Base-by-base conservation (phyloP, 1,139 yeast species). In the Ogataea hybrid region DNA sequence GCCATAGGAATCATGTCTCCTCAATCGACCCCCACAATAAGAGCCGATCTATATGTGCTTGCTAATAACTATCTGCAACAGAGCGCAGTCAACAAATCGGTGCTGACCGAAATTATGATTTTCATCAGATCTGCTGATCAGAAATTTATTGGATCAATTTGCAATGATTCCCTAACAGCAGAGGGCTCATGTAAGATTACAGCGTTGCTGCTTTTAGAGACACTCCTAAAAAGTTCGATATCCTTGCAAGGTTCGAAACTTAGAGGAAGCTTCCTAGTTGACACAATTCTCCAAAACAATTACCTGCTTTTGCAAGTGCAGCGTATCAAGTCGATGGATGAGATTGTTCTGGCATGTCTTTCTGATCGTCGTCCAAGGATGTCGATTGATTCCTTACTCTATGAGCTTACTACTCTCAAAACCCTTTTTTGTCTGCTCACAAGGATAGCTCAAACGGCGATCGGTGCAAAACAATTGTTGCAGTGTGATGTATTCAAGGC, bases 161-260 rank as follows among this genome's bases (percentile, higher is more conserved):
- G 88, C 55, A 80, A 79, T 48, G 97, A 92, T 64, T 83, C 94
- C 0, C 75, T 87, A 12, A 73, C 79, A 44, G 89, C 94, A 2
- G 95, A 85, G 52, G 94, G 94, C 0, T 68, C 84, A 0, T 76
- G 84, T 2, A 73, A 95, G 51, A 73, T 89, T n/a, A 81, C 92
- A 0, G 83, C 96, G 1, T 68, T 89, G 12, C 62, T 88, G 16
- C 67, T 90, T 12, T 64, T 92, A 49, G 95, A 88, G 52, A 77
- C 84, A 2, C 63, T 89, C 41, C 71, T 82, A 31, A 81, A 81
- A 51, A 60, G 86, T 28, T 76, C 84, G 1, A 67, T 75, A 15
- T 57, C 65, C n/a, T 50, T 64, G 11, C 52, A 54, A 22, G 43
- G 39, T 18, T 32, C 50, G 4, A 49, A 48, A 5, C 45, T 64